Percentiles rank a stretch among this genome's conserved stretches.
phyloP scores from a whole-genome alignment of 148 eudicot species.

The Beta vulgaris region DNA sequence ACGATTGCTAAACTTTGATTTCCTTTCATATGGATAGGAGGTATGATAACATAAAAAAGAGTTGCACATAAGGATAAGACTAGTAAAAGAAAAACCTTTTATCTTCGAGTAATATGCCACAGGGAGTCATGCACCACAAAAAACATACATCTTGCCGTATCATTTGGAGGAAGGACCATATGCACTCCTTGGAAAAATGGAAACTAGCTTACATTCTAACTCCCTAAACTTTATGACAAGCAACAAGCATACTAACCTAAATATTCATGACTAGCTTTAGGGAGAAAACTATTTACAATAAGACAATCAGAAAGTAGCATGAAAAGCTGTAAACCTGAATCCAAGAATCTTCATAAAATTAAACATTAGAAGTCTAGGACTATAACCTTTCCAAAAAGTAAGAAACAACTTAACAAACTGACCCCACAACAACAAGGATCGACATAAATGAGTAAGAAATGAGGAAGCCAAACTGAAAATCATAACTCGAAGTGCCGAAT shows the following conservation, averaged over 20 bases:
- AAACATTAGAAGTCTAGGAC: no score
- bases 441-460: no score
- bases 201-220: not conserved
- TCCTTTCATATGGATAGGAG: slow-evolving; percentile 24
- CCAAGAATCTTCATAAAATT: no score
- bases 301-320: not conserved
- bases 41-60: slow-evolving; percentile 14
- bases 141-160: not conserved
- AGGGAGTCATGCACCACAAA: not conserved
- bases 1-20: no score
- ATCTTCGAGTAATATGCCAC: no score
- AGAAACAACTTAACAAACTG: not conserved
- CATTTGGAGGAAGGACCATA: not conserved
- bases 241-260: not conserved
- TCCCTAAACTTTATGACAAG: not conserved
- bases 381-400: no score
- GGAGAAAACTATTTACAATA: not conserved
- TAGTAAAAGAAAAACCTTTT: slow-evolving; percentile 18
- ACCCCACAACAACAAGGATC: no score
- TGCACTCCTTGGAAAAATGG: not conserved
- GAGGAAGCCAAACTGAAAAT: no score
- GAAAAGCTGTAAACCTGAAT: no score
- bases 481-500: not conserved
- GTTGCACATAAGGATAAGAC: slow-evolving; percentile 23
- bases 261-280: not conserved